Conservation (phyloP, 129 eudicot species). For the Lonicera japonica region DNA sequence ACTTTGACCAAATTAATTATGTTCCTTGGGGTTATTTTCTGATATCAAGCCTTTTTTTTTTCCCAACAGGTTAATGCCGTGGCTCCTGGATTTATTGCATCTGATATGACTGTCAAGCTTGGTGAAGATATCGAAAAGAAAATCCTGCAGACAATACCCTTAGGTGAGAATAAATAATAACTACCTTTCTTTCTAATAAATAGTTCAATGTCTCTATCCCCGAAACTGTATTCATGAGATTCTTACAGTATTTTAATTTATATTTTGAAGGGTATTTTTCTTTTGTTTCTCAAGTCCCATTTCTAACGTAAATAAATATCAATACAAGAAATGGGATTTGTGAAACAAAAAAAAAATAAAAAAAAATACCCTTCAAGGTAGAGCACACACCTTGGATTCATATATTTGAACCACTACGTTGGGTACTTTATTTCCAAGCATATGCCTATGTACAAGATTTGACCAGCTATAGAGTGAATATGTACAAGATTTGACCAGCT, state of each 20-base stretch:
- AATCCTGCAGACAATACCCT: constrained; percentile 63
- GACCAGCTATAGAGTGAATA: not conserved
- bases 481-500: not conserved
- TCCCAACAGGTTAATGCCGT: constrained; percentile 54
- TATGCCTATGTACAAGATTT: too few relatives aligned
- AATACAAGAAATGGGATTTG: constrained; percentile 39
- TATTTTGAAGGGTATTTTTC: too few relatives aligned
- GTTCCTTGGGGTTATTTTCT: not conserved
- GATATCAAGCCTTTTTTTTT: not conserved
- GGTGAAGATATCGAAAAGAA: constrained; percentile 76
- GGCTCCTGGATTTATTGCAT: constrained; percentile 70
- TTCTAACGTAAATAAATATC: too few relatives aligned
- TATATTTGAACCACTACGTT: too few relatives aligned
- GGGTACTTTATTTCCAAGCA: too few relatives aligned
- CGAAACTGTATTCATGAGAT: not conserved
- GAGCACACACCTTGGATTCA: not conserved
- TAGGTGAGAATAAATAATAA: constrained; percentile 45
- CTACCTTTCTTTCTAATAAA: not conserved
- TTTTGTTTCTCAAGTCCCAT: too few relatives aligned
- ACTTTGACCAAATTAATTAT: too few relatives aligned
- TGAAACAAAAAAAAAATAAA: too few relatives aligned
- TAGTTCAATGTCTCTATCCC: not conserved
- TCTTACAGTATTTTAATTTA: not conserved
- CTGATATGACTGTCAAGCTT: constrained; percentile 78
- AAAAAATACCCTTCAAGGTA: not conserved